Evolutionary conservation across 2,329 filamentous ascomycete species (phyloP).

Genomic region (Fusarium tanahbumbuense): DNA sequence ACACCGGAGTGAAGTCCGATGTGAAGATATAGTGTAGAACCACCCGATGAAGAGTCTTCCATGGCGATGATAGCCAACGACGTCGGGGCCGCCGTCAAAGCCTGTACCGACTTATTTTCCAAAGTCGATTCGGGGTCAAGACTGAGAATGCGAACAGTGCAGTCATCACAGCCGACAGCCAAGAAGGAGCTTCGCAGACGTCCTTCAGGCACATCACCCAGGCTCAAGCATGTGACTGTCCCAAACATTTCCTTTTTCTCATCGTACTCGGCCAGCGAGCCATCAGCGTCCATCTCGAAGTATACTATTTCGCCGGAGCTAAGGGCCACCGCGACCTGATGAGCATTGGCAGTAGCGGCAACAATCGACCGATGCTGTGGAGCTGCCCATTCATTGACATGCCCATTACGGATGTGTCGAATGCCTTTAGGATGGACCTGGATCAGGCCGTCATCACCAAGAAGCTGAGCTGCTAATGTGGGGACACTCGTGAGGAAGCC

Average conservation of each 20-base stretch:
- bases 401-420: conserved; percentile 82
- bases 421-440: conserved; percentile 98
- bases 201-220: conserved; percentile 92
- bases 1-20: conserved; percentile 96
- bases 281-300: conserved; percentile 96
- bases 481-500: conserved; percentile 90
- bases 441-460: conserved; percentile 91
- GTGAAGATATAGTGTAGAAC: conserved; percentile 90
- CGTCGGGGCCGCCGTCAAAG: conserved; percentile 88
- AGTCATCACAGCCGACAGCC: conserved; percentile 96
- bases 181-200: conserved; percentile 90
- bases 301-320: conserved; percentile 98
- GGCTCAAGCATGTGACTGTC: conserved; percentile 92
- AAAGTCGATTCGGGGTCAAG: conserved; percentile 90
- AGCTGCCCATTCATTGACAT: conserved; percentile 91
- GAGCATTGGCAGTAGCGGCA: conserved; percentile 90
- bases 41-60: conserved; percentile 91
- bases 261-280: conserved; percentile 90
- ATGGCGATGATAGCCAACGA: conserved; percentile 93
- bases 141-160: conserved; percentile 92
- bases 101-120: conserved; percentile 94
- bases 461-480: conserved; percentile 91
- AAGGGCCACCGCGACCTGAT: conserved; percentile 91
- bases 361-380: conserved; percentile 96
- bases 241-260: conserved; percentile 96